Conservation (phyloP, 176 grass and related monocot genomes). For the Zea mays region DNA sequence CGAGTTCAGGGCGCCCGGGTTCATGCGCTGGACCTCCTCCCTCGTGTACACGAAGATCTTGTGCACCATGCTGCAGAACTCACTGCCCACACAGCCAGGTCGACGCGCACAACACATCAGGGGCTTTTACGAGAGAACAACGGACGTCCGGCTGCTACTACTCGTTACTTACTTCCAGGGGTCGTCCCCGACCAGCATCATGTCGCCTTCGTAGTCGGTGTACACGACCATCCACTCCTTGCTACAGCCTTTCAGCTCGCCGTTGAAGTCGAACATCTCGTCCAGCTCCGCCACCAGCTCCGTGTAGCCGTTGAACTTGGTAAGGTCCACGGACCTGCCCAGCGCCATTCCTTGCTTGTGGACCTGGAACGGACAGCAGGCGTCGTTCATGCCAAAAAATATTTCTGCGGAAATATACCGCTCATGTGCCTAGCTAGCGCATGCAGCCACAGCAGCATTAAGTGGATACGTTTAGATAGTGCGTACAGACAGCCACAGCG, state of each 20-base stretch:
- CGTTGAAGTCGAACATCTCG: conserved; percentile 89
- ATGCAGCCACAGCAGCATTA: neutral
- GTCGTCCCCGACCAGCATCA: conserved; percentile 99
- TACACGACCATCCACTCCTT: conserved; percentile 93
- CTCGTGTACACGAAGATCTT: conserved; percentile 91
- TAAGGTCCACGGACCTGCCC: conserved; percentile 89
- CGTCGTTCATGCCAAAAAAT: conserved; percentile 6
- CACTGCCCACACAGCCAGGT: no score
- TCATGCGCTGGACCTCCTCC: conserved; percentile 91
- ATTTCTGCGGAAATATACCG: neutral
- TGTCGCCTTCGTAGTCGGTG: conserved; percentile 87
- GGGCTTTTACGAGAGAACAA: no score
- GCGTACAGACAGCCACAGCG: neutral
- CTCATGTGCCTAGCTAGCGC: neutral
- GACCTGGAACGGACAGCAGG: conserved; percentile 56
- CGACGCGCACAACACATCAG: no score
- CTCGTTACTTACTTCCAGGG: conserved; percentile 94
- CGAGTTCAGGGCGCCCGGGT: conserved; percentile 62
- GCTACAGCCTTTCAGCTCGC: conserved; percentile 56
- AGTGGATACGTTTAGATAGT: neutral
- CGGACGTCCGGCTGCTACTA: no score
- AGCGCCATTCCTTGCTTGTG: conserved; percentile 97
- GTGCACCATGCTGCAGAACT: conserved; percentile 85
- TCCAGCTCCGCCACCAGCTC: conserved; percentile 77
- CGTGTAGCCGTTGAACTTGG: conserved; percentile 71